These are phyloP conservation scores for Pestalotiopsis sp. DNA, from an alignment of 2,329 filamentous ascomycete species.

Conservation along the genomic window DNA sequence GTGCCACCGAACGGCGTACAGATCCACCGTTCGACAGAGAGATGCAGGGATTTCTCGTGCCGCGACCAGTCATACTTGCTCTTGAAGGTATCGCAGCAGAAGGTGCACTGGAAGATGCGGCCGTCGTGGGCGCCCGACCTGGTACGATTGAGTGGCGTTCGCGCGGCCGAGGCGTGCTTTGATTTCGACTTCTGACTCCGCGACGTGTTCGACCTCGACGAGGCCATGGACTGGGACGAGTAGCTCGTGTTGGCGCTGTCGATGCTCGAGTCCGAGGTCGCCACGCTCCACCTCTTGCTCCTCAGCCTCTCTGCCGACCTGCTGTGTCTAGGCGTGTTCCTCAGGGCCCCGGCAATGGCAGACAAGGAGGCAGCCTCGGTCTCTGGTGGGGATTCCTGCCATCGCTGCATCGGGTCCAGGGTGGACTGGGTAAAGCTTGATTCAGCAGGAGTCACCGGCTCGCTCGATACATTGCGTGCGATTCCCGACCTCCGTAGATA, in stretches of 20 bases:
- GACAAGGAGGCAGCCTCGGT: background rate
- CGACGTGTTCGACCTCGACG: background rate
- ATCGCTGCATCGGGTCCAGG: constrained; percentile 1
- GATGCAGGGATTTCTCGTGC: constrained; percentile 14
- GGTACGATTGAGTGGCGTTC: background rate
- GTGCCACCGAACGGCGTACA: constrained; percentile 5
- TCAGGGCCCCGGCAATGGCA: constrained; percentile 2
- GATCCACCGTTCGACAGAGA: constrained; percentile 11
- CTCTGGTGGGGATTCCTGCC: constrained; percentile 4
- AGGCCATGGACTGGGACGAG: background rate
- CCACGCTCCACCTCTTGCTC: background rate
- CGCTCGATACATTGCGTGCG: too few species aligned
- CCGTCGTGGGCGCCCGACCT: background rate
- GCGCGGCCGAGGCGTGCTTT: background rate
- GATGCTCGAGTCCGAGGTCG: background rate
- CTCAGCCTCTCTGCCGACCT: background rate
- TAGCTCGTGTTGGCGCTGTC: background rate
- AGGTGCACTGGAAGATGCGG: constrained; percentile 14
- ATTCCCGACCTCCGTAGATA: background rate
- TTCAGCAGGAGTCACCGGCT: background rate
- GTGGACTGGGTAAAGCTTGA: background rate
- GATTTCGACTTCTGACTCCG: background rate
- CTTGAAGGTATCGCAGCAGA: constrained; percentile 14
- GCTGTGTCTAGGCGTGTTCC: background rate
- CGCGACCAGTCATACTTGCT: constrained; percentile 14